Evolutionary conservation across 1,139 yeast genomes (phyloP), one percentile per base, ranked within the genome.

Genomic region (Ogataea hybrid): DNA sequence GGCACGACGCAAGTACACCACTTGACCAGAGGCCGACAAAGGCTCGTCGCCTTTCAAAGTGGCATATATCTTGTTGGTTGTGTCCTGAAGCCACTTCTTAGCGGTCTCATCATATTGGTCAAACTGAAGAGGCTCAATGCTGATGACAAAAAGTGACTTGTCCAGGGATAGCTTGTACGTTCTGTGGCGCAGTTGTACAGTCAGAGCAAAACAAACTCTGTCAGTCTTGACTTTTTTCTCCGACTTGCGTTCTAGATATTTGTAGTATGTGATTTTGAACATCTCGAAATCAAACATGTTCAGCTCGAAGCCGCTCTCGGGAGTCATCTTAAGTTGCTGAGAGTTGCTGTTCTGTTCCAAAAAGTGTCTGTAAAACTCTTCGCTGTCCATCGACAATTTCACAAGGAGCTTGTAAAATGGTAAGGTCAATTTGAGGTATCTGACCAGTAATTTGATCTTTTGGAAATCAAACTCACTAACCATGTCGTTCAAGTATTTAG

Each of bases 371-470:
- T 40, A 23, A 9, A 35, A 6, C 18, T 36, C 27, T 2, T 31
- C 42, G 18, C 43, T 46, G 17, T 53, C 52, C 6, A 35, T 10
- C 4, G 32, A 25, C 12, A 56, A 32, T 5, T 37, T 41, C 32
- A 46, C 37, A 22, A 49, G 48, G 3, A 42, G 12, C 27, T 49
- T 52, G 42, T 50, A 59, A 35, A 57, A 54, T 3, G 58, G 56
- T 6, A 59, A 44, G 3, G 64, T 59, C 25, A 59, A 28, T 39
- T 57, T 57, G 30, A 61, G 46, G 38, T 56, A 61, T 1, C 39
- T 46, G 11, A 61, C 54, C 34, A 61, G 45, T 23, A 52, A 48
- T 29, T 54, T 51, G 16, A 58, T 50, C 28, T 44, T 48, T 18
- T 35, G 27, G 28, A 42, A 42, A 23, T 45, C 44, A 35, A 52